Conservation (phyloP, 2,329 filamentous ascomycete genomes). For the Nigrospora osmanthi region DNA sequence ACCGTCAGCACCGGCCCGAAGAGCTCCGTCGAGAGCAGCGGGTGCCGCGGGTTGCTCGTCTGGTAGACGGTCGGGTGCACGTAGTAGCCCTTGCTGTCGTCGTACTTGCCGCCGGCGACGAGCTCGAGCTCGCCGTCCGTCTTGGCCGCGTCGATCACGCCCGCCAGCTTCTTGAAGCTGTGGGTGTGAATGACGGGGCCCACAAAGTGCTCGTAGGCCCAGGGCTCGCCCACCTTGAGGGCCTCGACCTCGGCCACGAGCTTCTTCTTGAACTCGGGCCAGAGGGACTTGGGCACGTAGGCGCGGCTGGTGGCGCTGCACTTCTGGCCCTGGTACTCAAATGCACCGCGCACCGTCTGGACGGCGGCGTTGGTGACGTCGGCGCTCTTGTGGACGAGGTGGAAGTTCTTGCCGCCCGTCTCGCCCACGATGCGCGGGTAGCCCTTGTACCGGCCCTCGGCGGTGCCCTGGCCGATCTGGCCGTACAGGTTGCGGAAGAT, state of each 20-base stretch:
- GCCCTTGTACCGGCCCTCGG: conserved; percentile 71
- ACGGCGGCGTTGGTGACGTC: conserved; percentile 72
- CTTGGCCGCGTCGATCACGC: conserved; percentile 74
- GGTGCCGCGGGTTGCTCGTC: conserved; percentile 65
- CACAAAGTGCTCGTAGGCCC: conserved; percentile 69
- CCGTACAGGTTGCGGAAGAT: conserved; percentile 88
- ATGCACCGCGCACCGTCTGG: conserved; percentile 79
- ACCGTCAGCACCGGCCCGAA: conserved; percentile 72
- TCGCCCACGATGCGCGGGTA: conserved; percentile 88
- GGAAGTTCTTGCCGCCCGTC: conserved; percentile 92
- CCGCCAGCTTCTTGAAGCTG: conserved; percentile 73
- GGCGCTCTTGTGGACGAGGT: conserved; percentile 70
- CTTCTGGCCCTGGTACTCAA: conserved; percentile 89
- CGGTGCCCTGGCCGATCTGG: conserved; percentile 73
- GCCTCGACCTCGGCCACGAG: conserved; percentile 61
- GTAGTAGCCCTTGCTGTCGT: conserved; percentile 73
- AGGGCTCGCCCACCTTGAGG: conserved; percentile 63
- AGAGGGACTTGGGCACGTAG: conserved; percentile 70
- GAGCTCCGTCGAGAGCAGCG: conserved; percentile 68
- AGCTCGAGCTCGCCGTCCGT: conserved; percentile 65
- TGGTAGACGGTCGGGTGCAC: conserved; percentile 77
- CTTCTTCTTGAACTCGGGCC: conserved; percentile 61
- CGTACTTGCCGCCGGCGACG: conserved; percentile 68
- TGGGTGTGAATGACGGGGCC: conserved; percentile 79
- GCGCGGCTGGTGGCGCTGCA: conserved; percentile 77